A percentile compares a stretch with the other conserved stretches of the same genome.
Conservation (phyloP, 768 basidiomycete species). For the Trametopsis cervina region DNA sequence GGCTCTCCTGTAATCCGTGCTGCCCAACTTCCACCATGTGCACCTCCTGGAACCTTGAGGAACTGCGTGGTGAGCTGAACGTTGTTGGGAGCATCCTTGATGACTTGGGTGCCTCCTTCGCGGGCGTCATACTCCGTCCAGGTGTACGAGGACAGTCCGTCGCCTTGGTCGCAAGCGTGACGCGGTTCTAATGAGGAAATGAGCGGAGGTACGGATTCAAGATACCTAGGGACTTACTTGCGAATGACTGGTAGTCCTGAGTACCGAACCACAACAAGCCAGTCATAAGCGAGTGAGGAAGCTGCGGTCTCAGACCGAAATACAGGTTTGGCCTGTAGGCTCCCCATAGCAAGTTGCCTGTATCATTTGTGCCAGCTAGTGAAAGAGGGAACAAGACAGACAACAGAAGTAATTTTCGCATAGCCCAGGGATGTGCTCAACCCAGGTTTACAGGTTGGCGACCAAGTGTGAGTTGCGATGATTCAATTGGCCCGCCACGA, state of each 20-base stretch:
- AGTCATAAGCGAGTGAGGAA: conserved; percentile 87
- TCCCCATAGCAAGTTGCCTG: conserved; percentile 66
- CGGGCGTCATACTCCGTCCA: conserved; percentile 87
- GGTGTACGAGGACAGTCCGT: conserved; percentile 73
- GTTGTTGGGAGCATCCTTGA: conserved; percentile 79
- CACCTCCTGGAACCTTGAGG: conserved; percentile 78
- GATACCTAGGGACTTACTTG: conserved; percentile 37
- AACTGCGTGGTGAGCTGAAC: conserved; percentile 80
- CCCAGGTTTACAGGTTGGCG: too few species aligned
- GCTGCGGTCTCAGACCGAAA: conserved; percentile 80
- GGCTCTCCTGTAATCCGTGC: conserved; percentile 78
- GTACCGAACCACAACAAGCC: conserved; percentile 94
- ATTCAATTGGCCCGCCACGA: too few species aligned
- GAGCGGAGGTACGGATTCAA: neutral
- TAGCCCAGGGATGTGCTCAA: neutral
- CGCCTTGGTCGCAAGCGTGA: conserved; percentile 86
- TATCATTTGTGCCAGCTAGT: conserved; percentile 31
- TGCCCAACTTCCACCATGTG: conserved; percentile 85
- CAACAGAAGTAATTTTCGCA: neutral
- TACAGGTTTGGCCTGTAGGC: conserved; percentile 91
- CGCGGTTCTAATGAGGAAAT: conserved; percentile 56
- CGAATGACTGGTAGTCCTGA: conserved; percentile 69
- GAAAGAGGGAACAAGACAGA: neutral
- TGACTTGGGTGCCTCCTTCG: conserved; percentile 77
- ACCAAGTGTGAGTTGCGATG: too few species aligned